Evolutionary conservation across 2,329 filamentous ascomycete species (phyloP).

Genomic region (Aspergillus calidoustus): DNA sequence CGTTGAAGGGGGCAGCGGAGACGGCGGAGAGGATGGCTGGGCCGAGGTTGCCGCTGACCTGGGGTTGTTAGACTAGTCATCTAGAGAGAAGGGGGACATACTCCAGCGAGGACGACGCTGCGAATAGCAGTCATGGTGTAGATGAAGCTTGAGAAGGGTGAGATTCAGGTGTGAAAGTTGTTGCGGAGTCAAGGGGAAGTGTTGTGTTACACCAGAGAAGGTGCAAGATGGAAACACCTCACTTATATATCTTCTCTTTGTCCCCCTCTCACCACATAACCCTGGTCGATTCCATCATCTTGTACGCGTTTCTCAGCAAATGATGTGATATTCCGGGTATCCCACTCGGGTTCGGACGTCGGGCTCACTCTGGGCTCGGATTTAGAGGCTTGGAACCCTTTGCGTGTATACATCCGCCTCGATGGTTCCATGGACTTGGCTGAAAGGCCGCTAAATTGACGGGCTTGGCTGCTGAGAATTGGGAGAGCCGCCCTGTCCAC

Average conservation of each 20-base stretch:
- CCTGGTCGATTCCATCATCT: neutral
- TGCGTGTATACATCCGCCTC: too few relatives aligned
- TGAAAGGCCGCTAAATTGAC: neutral
- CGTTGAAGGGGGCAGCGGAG: slow-evolving; percentile 29
- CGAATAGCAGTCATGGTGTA: neutral
- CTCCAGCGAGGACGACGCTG: slow-evolving; percentile 9
- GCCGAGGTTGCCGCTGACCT: slow-evolving; percentile 38
- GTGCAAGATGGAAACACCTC: neutral
- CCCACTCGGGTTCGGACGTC: neutral
- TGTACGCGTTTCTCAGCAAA: neutral
- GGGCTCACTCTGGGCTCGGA: neutral
- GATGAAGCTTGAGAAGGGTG: neutral
- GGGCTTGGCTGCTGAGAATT: neutral
- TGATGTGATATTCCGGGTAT: neutral
- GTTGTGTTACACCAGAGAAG: neutral
- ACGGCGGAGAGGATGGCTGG: slow-evolving; percentile 32
- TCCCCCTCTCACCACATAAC: neutral
- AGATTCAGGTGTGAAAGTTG: neutral
- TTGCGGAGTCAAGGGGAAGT: neutral
- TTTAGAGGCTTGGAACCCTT: neutral
- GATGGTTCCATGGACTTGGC: too few relatives aligned
- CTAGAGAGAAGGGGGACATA: neutral
- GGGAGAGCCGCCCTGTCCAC: neutral
- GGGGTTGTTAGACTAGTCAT: neutral
- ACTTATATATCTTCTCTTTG: neutral